Base-by-base conservation (phyloP, 208 protist genomes). In the Endotrypanum monterogeii region DNA sequence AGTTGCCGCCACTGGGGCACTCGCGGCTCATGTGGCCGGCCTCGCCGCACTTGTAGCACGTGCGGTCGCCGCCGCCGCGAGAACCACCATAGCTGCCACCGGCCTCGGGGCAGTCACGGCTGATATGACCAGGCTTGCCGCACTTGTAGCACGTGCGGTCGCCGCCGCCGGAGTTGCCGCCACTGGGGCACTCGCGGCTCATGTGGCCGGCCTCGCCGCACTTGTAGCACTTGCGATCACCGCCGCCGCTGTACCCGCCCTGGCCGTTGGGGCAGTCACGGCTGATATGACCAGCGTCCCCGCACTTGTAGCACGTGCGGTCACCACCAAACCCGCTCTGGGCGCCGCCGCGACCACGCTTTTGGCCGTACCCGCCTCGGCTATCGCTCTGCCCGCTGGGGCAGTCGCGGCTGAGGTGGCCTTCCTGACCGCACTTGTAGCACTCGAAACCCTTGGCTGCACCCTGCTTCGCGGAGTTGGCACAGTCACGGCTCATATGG, bases 401-500 rank as follows among this genome's bases (percentile, higher is more conserved):
- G 83, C 91, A 96, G 75, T 96, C 90, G 56, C 90, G 88, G 63
- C 66, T 71, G 68, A 96, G 80, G 84, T 96, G 91, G 61, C 88
- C 91, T 28, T 78, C 58, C 78, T 94, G 67, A 23, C 88, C 87
- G 80, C 91, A 95, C 69, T 85, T 85, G 86, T 80, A 94, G 85
- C 91, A 95, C 55, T 83, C 81, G 35, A 86, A 85, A 58, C 75
- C 83, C 39, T 82, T 83, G 51, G 76, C 83, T 16, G 82, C 73
- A 25, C 86, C 89, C 25, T 76, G 32, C 68, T 85, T 84, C 39
- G 83, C 80, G 63, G 60, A 56, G 74, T 94, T 92, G 72, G 94
- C 89, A 84, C 95, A 98, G 66, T 97, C 91, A 74, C 96, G 91
- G 82, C 81, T 92, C 70, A 90, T 78, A 83, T 94, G 94, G 25